Base-by-base conservation (phyloP, 73 alveolate genomes). In the Blepharisma japonicum region DNA sequence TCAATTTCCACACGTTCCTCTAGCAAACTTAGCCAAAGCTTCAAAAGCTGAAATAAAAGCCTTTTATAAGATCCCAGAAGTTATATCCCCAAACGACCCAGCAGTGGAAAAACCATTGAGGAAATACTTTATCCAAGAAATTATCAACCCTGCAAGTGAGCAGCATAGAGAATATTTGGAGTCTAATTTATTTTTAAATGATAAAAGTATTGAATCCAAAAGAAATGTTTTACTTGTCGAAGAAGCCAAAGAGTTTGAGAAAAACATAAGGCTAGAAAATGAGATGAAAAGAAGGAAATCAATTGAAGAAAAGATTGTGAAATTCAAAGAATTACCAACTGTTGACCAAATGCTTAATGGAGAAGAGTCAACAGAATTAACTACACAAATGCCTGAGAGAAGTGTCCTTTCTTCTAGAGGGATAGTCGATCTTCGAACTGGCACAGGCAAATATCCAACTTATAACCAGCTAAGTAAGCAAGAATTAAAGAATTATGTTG, bases 21-120 rank as follows among this genome's bases (percentile, higher is more conserved):
- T 61, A 61, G 39, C 74, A 0, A 48, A 61, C 2, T 14, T 61
- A 18, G 74, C 47, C 2, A 61, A 61, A 25, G 38, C 46, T 2
- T 61, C 74, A 18, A 14, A 25, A 61, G 74, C 74, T 1, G 47
- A 61, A 14, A n/a, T 61, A 8, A 61, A 61, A 18, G 38, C 74
- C 0, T 18, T 25, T 61, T 61, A 61, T 25, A 18, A n/a, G 11
- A 61, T 61, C 46, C 74, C 74, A 2, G 23, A 61, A n/a, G 23
- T 61, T 14, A 39, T 61, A n/a, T 61, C 74, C 14, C 74, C 74
- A 8, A 61, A 61, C 5, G 74, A 61, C 5, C 74, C 74, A 3
- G 23, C 14, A 5, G 2, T 61, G 2, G 74, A 61, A 25, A n/a
- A n/a, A 20, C 50, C n/a, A 18, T 39, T 61, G 18, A n/a, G 74